These are phyloP conservation scores for Candida glucosophila DNA, from an alignment of 1,139 yeast genomes.

Conservation along the genomic window DNA sequence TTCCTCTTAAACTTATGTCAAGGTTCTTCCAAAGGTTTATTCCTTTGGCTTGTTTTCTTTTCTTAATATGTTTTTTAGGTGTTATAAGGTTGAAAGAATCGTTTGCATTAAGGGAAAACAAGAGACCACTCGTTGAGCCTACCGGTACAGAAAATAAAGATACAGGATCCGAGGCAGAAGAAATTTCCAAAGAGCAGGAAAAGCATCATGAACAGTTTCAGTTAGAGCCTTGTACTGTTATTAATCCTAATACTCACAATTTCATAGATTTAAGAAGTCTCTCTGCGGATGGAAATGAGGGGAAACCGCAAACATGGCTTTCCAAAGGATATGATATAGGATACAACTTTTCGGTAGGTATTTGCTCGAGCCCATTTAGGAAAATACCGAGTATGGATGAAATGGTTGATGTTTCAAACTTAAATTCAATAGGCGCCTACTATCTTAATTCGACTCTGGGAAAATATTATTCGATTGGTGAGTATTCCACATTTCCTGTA, in stretches of 20 bases:
- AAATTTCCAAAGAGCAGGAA: no score
- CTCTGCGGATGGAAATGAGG: constrained; percentile 35
- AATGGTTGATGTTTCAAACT: constrained; percentile 34
- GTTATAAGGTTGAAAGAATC: no score
- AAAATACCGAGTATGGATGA: constrained; percentile 20
- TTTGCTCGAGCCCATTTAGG: constrained; percentile 62
- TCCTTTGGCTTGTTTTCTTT: no score
- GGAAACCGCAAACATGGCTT: constrained; percentile 47
- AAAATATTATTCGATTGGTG: constrained; percentile 59
- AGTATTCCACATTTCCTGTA: constrained; percentile 47
- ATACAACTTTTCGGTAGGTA: constrained; percentile 68
- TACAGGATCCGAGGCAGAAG: no score
- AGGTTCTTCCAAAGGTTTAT: no score
- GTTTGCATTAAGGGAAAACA: no score
- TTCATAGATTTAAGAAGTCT: constrained; percentile 49
- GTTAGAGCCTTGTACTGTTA: constrained; percentile 45
- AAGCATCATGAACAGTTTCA: no score
- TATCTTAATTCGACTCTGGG: constrained; percentile 46
- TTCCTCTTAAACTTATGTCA: no score
- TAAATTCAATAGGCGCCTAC: constrained; percentile 56
- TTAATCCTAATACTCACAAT: constrained; percentile 43
- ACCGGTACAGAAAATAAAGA: no score
- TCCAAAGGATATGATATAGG: constrained; percentile 68
- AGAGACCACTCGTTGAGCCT: no score
- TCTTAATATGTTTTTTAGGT: no score